Evolutionary conservation across 306 rosid genomes (phyloP).

Genomic region (Vigna mungo): DNA sequence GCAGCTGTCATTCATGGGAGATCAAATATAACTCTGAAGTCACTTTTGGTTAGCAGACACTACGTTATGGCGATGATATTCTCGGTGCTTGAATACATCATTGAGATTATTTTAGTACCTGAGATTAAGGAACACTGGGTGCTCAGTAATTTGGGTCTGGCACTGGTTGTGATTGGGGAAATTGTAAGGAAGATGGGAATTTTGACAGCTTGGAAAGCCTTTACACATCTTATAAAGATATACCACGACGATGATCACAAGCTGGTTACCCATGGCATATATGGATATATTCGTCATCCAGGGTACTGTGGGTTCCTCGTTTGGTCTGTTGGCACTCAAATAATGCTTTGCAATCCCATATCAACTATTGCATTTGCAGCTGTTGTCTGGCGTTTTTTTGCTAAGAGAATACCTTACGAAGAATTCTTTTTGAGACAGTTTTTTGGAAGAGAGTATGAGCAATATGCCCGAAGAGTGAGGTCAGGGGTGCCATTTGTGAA

Average conservation of each 20-base stretch:
- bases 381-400: constrained; percentile 77
- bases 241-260: constrained; percentile 63
- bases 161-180: constrained; percentile 75
- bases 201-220: constrained; percentile 76
- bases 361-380: constrained; percentile 67
- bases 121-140: constrained; percentile 75
- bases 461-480: constrained; percentile 63
- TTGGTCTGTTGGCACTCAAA: constrained; percentile 92
- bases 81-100: constrained; percentile 71
- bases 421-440: constrained; percentile 78
- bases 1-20: constrained; percentile 75
- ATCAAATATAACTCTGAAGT: constrained; percentile 61
- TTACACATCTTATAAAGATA: constrained; percentile 80
- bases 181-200: constrained; percentile 72
- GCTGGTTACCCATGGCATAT: constrained; percentile 77
- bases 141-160: constrained; percentile 70
- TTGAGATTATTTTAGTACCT: constrained; percentile 68
- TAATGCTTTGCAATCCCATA: constrained; percentile 93
- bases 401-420: constrained; percentile 70
- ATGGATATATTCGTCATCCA: constrained; percentile 78
- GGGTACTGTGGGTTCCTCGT: constrained; percentile 83
- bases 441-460: constrained; percentile 69
- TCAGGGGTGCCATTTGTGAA: constrained; percentile 89
- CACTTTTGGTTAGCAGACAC: constrained; percentile 77
- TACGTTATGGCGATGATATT: constrained; percentile 76